phyloP scores from a whole-genome alignment of 345 rosid species.

The Cardiospermum halicacabum region DNA sequence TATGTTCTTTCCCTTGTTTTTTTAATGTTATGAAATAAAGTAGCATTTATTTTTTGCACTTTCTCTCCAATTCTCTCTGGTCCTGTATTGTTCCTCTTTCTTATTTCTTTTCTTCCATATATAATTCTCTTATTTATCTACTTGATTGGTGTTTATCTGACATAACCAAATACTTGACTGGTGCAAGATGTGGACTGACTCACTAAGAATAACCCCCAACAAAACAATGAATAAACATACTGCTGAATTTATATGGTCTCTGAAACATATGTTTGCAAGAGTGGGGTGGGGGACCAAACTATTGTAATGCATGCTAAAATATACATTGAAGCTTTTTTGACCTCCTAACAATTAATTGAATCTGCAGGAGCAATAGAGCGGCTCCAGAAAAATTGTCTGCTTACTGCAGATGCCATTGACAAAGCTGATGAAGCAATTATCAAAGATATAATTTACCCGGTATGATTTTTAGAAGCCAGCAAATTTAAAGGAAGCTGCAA shows the following conservation, averaged over 20 bases:
- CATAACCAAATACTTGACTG: not conserved
- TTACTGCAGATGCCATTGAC: constrained; percentile 76
- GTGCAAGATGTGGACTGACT: not conserved
- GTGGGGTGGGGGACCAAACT: not conserved
- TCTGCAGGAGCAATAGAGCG: constrained; percentile 80
- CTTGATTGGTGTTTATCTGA: too few species aligned
- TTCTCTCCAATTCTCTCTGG: too few species aligned
- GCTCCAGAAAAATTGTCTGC: constrained; percentile 63
- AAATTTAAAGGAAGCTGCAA: constrained; percentile 8
- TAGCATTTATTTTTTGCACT: too few species aligned
- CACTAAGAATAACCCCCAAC: not conserved
- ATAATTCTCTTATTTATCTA: too few species aligned
- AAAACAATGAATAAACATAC: not conserved
- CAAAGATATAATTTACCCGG: constrained; percentile 82
- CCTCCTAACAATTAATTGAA: not conserved
- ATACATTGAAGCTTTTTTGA: not conserved
- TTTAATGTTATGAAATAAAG: too few species aligned
- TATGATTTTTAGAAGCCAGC: constrained; percentile 21
- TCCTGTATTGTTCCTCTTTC: too few species aligned
- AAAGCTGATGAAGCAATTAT: constrained; percentile 73
- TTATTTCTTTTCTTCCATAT: too few species aligned
- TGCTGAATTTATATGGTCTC: not conserved
- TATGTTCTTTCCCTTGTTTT: too few species aligned
- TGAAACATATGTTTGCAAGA: not conserved
- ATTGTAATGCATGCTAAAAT: not conserved